Base-by-base conservation (phyloP, 495 filamentous ascomycete genomes). In the Penicillium bovifimosum region DNA sequence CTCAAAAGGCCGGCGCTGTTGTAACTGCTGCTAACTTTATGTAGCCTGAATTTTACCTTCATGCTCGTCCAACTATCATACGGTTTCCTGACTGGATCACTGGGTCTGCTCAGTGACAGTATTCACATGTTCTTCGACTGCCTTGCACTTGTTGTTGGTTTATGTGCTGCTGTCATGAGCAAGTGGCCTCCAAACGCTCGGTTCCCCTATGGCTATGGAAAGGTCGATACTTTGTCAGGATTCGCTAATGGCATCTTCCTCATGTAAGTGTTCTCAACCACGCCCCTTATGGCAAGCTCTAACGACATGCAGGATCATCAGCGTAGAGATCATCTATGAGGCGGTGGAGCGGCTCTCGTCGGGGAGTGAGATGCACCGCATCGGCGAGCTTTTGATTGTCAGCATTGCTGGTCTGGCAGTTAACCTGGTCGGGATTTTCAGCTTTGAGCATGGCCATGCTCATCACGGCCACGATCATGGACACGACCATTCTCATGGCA, bases 71-170 rank as follows among this genome's bases (percentile, higher is more conserved):
- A 99, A 63, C 85, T 92, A 16, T 87, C 88, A 29, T 99, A 99
- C 63, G 93, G 93, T 29, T 91, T 93, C 57, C 64, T 89, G 10
- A 96, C 91, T 6, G 91, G 93, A 48, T 97, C 95, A 1, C 77
- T 99, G 6, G 93, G 93, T 1, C 77, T 99, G 3, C 83, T 99
- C 5, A 96, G 90, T 58, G 93, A 99, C 68, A 96, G 90, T 62
- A 95, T 99, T 54, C 93, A 99, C 69, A 99, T 99, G 93, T 95
- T 99, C 64, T 99, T 99, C 56, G 93, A 99, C 67, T 99, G 93
- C 57, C 79, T 96, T 11, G 93, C 93, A 16, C 78, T 99, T 17
- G 85, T 87, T 1, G 88, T 97, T 13, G 93, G 93, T 11, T 79
- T 99, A 8, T 89, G 89, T 59, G 93, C 93, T n/a, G 86, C 95